Conservation (phyloP, 2,329 filamentous ascomycete species). For the Trichophaea hybrida region DNA sequence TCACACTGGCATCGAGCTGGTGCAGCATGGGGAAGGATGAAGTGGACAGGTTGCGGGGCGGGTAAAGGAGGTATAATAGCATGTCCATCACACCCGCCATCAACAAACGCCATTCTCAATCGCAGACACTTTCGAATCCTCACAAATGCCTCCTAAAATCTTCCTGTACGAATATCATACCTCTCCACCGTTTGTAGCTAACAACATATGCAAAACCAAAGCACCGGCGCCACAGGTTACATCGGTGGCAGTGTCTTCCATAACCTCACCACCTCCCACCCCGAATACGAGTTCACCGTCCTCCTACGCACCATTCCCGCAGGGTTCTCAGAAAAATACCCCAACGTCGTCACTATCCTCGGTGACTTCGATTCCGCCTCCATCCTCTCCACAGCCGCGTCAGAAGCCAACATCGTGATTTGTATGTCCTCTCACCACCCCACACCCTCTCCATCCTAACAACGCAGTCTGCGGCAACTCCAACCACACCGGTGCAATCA, state of each 20-base stretch:
- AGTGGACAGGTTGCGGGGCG: too few species aligned
- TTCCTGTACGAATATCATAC: too few species aligned
- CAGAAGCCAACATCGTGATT: conserved; percentile 37
- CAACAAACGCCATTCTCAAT: too few species aligned
- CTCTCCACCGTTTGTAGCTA: too few species aligned
- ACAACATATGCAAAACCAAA: conserved; percentile 19
- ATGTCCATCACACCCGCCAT: too few species aligned
- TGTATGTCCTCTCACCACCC: conserved; percentile 27
- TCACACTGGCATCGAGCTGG: too few species aligned
- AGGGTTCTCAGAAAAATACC: conserved; percentile 36
- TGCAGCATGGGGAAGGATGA: too few species aligned
- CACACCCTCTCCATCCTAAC: background rate
- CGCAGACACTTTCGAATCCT: too few species aligned
- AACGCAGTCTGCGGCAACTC: conserved; percentile 16
- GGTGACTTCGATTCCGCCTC: conserved; percentile 37
- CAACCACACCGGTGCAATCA: conserved; percentile 18
- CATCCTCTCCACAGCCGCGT: conserved; percentile 39
- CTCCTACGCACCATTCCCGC: conserved; percentile 38
- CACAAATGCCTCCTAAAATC: too few species aligned
- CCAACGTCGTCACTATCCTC: conserved; percentile 37
- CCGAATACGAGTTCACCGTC: conserved; percentile 35
- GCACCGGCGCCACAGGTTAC: conserved; percentile 40
- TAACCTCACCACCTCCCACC: conserved; percentile 32
- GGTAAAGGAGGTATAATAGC: too few species aligned
- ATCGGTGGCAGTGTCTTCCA: conserved; percentile 40